Evolutionary conservation across 2,329 filamentous ascomycete species (phyloP).

Genomic region (Nothophoma quercina): DNA sequence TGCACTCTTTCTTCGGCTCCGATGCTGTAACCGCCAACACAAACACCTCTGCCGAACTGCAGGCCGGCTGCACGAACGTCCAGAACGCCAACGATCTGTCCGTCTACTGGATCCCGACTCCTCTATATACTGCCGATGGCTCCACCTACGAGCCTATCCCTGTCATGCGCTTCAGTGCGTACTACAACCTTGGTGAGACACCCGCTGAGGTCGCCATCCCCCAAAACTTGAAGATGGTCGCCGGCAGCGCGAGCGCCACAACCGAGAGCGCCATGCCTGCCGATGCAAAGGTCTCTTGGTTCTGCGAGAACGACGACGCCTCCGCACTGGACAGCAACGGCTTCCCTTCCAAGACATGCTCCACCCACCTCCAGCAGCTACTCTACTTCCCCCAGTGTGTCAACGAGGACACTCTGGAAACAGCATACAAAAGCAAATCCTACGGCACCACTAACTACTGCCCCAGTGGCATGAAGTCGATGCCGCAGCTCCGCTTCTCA

Average conservation of each 20-base stretch:
- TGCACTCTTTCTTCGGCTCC: conserved; percentile 57
- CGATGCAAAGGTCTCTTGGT: conserved; percentile 36
- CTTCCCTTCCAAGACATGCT: conserved; percentile 50
- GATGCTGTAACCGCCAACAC: conserved; percentile 52
- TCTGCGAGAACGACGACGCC: conserved; percentile 35
- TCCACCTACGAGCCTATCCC: conserved; percentile 45
- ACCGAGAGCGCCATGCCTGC: conserved; percentile 27
- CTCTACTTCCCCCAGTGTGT: conserved; percentile 57
- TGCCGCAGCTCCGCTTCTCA: conserved; percentile 58
- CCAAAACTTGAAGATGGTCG: conserved; percentile 54
- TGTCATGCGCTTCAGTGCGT: conserved; percentile 54
- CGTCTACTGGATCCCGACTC: conserved; percentile 57
- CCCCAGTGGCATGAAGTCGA: conserved; percentile 55
- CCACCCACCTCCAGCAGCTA: conserved; percentile 55
- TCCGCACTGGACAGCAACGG: conserved; percentile 33
- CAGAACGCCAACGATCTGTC: conserved; percentile 59
- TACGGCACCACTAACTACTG: conserved; percentile 35
- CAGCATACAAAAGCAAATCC: conserved; percentile 43
- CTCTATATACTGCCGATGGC: conserved; percentile 49
- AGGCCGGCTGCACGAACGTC: conserved; percentile 54
- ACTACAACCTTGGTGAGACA: conserved; percentile 54
- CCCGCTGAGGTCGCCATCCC: conserved; percentile 57
- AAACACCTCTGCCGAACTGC: conserved; percentile 50
- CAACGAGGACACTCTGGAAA: conserved; percentile 46
- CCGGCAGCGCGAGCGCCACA: conserved; percentile 51